phyloP scores from a whole-genome alignment of 768 basidiomycete species.

The Lentinula boryana region DNA sequence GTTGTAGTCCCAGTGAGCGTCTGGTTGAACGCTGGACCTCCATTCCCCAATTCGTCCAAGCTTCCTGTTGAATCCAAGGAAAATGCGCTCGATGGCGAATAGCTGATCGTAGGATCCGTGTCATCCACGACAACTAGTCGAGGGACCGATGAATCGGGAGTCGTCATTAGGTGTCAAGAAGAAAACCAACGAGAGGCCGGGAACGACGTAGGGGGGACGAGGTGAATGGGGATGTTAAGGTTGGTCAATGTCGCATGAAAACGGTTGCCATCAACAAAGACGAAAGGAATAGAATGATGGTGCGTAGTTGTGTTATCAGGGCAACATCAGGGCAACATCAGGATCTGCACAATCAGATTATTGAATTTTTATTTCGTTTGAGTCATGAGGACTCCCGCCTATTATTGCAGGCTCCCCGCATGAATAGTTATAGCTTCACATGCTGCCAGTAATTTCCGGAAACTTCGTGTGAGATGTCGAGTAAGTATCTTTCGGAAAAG shows the following conservation, averaged over 20 bases:
- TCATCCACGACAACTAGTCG: conserved; percentile 4
- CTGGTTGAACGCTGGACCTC: neutral
- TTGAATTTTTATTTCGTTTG: too few species aligned
- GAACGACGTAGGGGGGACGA: neutral
- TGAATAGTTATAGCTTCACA: too few species aligned
- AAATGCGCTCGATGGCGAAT: neutral
- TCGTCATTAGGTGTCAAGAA: neutral
- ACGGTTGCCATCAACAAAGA: neutral
- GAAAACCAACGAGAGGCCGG: neutral
- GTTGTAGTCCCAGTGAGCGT: neutral
- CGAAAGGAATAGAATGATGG: neutral
- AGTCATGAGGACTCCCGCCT: too few species aligned
- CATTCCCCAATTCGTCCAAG: neutral
- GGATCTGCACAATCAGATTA: too few species aligned
- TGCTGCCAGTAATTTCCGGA: too few species aligned
- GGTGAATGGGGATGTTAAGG: neutral
- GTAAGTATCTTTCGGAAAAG: too few species aligned
- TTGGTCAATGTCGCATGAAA: neutral
- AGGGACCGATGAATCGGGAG: neutral
- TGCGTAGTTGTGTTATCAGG: neutral
- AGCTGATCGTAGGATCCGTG: conserved; percentile 1
- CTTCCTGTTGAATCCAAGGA: neutral
- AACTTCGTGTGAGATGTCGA: too few species aligned
- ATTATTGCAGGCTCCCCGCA: too few species aligned
- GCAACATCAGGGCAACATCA: neutral